phyloP scores from a whole-genome alignment of 1,284 basidiomycete genomes.

The Tremellales sp. region DNA sequence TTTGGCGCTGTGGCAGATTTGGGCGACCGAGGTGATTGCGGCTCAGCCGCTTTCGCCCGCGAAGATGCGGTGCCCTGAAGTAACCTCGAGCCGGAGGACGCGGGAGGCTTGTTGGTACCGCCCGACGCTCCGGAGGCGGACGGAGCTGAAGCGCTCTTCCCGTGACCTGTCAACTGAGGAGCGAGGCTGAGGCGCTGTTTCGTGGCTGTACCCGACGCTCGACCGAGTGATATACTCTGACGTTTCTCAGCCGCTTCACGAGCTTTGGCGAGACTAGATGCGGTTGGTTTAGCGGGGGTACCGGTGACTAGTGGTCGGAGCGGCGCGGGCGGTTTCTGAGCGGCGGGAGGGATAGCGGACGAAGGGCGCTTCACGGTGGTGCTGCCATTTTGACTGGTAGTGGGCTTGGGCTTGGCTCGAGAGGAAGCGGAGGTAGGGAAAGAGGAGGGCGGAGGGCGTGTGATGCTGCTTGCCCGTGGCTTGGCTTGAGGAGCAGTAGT shows the following conservation, averaged over 20 bases:
- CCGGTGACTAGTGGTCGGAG: constrained; percentile 32
- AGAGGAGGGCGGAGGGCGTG: background rate
- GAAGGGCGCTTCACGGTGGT: background rate
- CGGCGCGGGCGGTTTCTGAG: constrained; percentile 11
- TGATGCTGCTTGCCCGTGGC: background rate
- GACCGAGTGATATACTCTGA: background rate
- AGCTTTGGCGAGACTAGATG: constrained; percentile 21
- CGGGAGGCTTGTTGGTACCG: too few species aligned
- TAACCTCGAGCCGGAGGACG: constrained; percentile 18
- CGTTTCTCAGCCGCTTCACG: background rate
- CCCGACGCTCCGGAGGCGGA: too few species aligned
- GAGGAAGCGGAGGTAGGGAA: constrained; percentile 4
- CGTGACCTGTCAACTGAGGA: too few species aligned
- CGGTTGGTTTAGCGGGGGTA: constrained; percentile 32
- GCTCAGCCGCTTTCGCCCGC: constrained; percentile 21
- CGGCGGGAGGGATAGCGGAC: background rate
- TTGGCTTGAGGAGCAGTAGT: background rate
- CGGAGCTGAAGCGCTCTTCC: too few species aligned
- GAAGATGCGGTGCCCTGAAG: constrained; percentile 35
- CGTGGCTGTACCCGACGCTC: too few species aligned
- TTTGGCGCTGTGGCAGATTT: too few species aligned
- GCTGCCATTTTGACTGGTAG: too few species aligned
- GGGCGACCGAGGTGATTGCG: background rate
- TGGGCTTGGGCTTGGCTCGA: constrained; percentile 14
- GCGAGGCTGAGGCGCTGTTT: too few species aligned